Percentiles rank a stretch among this genome's conserved stretches.
phyloP scores from a whole-genome alignment of 1,284 basidiomycete genomes.

The Trichosporon faecale region DNA sequence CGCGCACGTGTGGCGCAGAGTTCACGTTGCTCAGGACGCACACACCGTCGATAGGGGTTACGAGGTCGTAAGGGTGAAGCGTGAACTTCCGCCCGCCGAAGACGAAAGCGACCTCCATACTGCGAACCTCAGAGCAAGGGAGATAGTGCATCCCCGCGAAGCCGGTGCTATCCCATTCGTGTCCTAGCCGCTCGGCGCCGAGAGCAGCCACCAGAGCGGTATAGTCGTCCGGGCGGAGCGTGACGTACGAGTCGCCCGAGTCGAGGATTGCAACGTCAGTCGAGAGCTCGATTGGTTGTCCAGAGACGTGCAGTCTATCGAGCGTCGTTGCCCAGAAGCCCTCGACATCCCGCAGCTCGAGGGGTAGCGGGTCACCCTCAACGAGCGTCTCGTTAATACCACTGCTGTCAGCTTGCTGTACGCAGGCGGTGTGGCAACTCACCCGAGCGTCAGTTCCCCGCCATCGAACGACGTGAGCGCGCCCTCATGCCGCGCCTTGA shows the following conservation, averaged over 20 bases:
- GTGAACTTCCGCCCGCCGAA: background rate
- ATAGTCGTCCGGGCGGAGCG: background rate
- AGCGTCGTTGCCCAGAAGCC: background rate
- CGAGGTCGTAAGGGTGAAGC: background rate
- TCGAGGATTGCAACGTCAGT: background rate
- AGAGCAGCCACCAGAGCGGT: background rate
- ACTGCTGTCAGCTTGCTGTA: background rate
- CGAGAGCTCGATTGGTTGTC: background rate
- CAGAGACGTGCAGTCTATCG: background rate
- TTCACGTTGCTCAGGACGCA: constrained; percentile 4
- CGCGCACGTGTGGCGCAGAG: background rate
- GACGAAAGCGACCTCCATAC: background rate
- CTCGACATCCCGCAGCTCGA: background rate
- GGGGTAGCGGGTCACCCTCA: background rate
- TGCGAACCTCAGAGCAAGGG: background rate
- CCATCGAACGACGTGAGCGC: background rate
- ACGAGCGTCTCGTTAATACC: background rate
- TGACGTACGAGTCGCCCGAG: constrained; percentile 5
- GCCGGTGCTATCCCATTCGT: background rate
- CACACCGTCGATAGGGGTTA: background rate
- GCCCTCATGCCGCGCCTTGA: background rate
- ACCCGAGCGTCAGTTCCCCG: background rate
- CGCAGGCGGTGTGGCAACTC: background rate
- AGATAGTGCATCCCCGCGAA: background rate
- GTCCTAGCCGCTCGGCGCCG: background rate